Conservation (phyloP, 306 rosid species). For the Vachellia pachyceras region DNA sequence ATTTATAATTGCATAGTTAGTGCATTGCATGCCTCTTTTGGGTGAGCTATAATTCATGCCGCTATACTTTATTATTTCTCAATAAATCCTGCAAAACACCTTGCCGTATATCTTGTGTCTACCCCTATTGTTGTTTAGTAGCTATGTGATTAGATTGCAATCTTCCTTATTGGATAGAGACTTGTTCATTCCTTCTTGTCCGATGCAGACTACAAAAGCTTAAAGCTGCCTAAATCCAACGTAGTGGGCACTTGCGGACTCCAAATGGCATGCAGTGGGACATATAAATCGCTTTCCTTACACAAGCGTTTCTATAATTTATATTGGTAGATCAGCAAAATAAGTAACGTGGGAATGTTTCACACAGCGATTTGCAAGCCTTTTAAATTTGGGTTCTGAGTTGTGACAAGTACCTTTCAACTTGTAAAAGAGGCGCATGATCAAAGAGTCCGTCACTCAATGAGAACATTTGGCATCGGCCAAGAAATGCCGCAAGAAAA, state of each 20-base stretch:
- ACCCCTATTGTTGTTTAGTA: neutral
- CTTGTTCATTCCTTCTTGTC: neutral
- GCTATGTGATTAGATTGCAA: neutral
- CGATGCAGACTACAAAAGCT: neutral
- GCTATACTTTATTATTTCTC: neutral
- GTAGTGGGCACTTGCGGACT: neutral
- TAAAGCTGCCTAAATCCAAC: neutral
- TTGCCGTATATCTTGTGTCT: too few species aligned
- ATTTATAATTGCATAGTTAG: neutral
- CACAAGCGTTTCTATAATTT: neutral
- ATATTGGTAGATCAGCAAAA: neutral
- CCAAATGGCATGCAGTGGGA: neutral
- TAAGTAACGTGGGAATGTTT: neutral
- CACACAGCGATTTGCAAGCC: neutral
- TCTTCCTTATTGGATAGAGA: neutral
- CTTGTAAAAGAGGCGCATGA: neutral
- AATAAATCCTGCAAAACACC: neutral
- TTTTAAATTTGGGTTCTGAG: neutral
- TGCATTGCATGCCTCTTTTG: constrained; percentile 22
- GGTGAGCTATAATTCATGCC: neutral
- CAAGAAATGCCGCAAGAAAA: neutral
- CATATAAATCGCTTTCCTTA: neutral
- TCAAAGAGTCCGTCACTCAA: neutral
- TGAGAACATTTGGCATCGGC: neutral
- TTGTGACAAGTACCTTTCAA: neutral